Evolutionary conservation across 2,329 filamentous ascomycete species (phyloP).

Genomic region (Botryotinia narcissicola): DNA sequence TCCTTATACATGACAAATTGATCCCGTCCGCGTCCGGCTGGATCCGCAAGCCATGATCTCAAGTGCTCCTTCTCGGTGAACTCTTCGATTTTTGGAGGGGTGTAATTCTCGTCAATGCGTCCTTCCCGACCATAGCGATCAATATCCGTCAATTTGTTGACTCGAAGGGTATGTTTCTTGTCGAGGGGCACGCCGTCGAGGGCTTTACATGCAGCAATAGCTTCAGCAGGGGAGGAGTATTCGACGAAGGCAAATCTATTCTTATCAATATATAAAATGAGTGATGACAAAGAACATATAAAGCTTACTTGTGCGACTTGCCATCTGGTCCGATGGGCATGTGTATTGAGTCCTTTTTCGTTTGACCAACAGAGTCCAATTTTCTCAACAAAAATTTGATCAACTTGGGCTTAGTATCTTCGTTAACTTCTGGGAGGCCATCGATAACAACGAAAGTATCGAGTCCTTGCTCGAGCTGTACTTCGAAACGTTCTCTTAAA

Average conservation of each 20-base stretch:
- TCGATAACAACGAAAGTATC: slow-evolving; percentile 97
- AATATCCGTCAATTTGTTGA: slow-evolving; percentile 98
- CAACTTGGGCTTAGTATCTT: slow-evolving; percentile 90
- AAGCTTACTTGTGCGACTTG: slow-evolving; percentile 76
- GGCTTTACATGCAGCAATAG: slow-evolving; percentile 81
- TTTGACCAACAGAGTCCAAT: slow-evolving; percentile 79
- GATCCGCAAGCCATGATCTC: slow-evolving; percentile 87
- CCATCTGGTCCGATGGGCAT: slow-evolving; percentile 92
- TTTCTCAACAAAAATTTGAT: slow-evolving; percentile 96
- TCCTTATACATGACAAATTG: slow-evolving; percentile 94
- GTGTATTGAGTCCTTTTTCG: slow-evolving; percentile 81
- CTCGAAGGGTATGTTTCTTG: slow-evolving; percentile 91
- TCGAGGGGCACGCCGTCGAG: slow-evolving; percentile 86
- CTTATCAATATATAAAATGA: slow-evolving; percentile 9
- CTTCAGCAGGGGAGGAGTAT: slow-evolving; percentile 87
- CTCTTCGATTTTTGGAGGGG: slow-evolving; percentile 73
- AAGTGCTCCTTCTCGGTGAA: slow-evolving; percentile 94
- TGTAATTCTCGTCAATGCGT: slow-evolving; percentile 87
- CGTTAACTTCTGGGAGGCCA: slow-evolving; percentile 83
- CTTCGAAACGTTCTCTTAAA: slow-evolving; percentile 90
- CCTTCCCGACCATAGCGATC: slow-evolving; percentile 95
- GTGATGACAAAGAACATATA: slow-evolving; percentile 16
- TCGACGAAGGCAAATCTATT: slow-evolving; percentile 93
- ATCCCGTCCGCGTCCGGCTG: slow-evolving; percentile 75
- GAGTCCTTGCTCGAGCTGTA: slow-evolving; percentile 91